Conservation (phyloP, 2,329 filamentous ascomycete species). For the Thyridium curvatum region DNA sequence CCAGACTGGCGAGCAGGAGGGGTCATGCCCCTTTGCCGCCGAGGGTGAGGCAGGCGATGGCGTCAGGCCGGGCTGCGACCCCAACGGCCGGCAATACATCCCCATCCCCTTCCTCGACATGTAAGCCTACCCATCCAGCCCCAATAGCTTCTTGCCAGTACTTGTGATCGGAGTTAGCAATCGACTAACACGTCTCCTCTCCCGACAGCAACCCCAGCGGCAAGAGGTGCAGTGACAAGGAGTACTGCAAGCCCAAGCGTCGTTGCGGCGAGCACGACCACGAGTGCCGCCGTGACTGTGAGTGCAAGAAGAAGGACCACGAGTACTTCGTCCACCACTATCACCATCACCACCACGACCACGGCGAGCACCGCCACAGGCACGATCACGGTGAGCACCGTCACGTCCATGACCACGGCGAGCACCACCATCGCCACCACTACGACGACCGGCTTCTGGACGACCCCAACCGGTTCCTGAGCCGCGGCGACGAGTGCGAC, state of each 20-base stretch:
- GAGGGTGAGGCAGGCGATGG: no score
- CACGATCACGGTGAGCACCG: slow-evolving; percentile 1
- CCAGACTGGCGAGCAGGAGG: no score
- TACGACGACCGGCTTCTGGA: neutral
- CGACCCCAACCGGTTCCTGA: no score
- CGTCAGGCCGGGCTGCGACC: no score
- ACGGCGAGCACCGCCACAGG: neutral
- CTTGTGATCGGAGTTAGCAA: no score
- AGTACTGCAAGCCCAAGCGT: neutral
- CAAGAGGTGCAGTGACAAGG: neutral
- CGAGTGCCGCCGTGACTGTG: neutral
- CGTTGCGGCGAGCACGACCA: neutral
- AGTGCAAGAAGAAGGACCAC: neutral
- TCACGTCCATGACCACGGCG: slow-evolving; percentile 1
- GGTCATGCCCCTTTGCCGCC: no score
- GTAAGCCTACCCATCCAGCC: neutral
- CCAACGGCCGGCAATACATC: no score
- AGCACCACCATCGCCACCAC: neutral
- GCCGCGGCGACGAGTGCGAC: no score
- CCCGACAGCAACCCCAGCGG: neutral
- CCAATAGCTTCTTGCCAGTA: no score
- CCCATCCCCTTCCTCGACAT: no score
- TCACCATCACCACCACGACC: neutral
- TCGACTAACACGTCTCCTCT: no score
- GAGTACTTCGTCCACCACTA: neutral